Evolutionary conservation across 2,329 filamentous ascomycete species (phyloP).

Genomic region (Nemania abortiva): DNA sequence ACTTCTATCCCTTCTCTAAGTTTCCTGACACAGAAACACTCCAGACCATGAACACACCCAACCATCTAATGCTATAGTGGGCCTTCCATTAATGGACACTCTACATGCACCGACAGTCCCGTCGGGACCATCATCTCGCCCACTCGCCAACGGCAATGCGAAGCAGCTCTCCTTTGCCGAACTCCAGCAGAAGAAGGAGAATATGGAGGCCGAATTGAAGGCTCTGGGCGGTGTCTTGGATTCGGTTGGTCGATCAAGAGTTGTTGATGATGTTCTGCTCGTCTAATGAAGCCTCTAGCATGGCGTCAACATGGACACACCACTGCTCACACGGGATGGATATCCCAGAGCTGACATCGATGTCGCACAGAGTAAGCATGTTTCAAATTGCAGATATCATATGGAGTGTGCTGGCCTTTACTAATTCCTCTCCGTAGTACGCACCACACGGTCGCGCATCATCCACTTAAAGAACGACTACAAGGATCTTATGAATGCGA

Average conservation of each 20-base stretch:
- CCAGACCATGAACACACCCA: slow-evolving; percentile 11
- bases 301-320: slow-evolving; percentile 91
- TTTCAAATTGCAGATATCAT: neutral
- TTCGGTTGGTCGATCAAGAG: slow-evolving; percentile 70
- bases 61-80: slow-evolving; percentile 44
- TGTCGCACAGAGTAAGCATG: slow-evolving; percentile 83
- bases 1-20: too few species aligned
- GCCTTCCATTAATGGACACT: slow-evolving; percentile 63
- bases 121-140: slow-evolving; percentile 79
- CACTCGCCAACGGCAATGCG: slow-evolving; percentile 70
- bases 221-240: slow-evolving; percentile 88
- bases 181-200: slow-evolving; percentile 86
- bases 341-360: slow-evolving; percentile 95
- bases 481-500: slow-evolving; percentile 84
- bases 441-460: slow-evolving; percentile 91
- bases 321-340: slow-evolving; percentile 87
- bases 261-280: slow-evolving; percentile 23
- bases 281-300: slow-evolving; percentile 68
- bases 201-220: slow-evolving; percentile 86
- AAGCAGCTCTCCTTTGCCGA: slow-evolving; percentile 78
- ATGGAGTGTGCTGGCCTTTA: neutral
- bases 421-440: slow-evolving; percentile 67
- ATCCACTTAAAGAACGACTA: slow-evolving; percentile 93
- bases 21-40: too few species aligned
- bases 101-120: slow-evolving; percentile 71